Base-by-base conservation (phyloP, 2,329 filamentous ascomycete genomes). In the Juglanconis oblonga region DNA sequence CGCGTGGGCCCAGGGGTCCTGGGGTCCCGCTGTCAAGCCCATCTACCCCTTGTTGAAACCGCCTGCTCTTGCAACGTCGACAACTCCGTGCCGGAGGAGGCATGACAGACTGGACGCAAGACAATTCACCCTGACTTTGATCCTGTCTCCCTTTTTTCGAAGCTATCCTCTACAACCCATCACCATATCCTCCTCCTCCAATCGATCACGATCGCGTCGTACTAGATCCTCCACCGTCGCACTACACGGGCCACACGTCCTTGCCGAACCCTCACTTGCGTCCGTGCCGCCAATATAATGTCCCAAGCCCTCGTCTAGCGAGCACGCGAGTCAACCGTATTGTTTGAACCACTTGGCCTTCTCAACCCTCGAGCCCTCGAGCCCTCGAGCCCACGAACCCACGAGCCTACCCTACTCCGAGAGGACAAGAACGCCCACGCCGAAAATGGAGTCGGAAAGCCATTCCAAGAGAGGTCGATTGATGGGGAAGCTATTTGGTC, bases 401-500 rank as follows among this genome's bases (percentile, higher is more conserved):
- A 24, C 44, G 11, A 9, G n/a, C 45, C 8, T 48, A 31, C 45
- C 1, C 8, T 13, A 10, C 24, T 33, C 47, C 13, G 8, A 14
- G 29, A 24, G 24, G 14, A 49, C 58, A 33, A 57, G 11, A 54
- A 49, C 50, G 44, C 17, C 45, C 32, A 52, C 31, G 40, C 42
- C 42, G n/a, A 47, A 14, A 50, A 63, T 63, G 61, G 61, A 63
- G 53, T 48, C 58, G 36, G 57, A 63, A 29, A 17, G 53, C 52
- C 44, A 61, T 33, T 58, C 61, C 45, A 79, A 75, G 70, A 76
- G 79, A 67, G 79, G 79, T 67, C 84, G 85, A 62, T 72, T 88
- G 51, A 87, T 87, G 80, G 85, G 85, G 65, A 87, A 85, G 76
- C 76, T 88, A 60, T 87, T 87, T 68, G 78, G 78, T 64, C 68